Evolutionary conservation across 495 filamentous ascomycete genomes (phyloP), one percentile per base, ranked within the genome.

Genomic region (Podospora pseudocomata): DNA sequence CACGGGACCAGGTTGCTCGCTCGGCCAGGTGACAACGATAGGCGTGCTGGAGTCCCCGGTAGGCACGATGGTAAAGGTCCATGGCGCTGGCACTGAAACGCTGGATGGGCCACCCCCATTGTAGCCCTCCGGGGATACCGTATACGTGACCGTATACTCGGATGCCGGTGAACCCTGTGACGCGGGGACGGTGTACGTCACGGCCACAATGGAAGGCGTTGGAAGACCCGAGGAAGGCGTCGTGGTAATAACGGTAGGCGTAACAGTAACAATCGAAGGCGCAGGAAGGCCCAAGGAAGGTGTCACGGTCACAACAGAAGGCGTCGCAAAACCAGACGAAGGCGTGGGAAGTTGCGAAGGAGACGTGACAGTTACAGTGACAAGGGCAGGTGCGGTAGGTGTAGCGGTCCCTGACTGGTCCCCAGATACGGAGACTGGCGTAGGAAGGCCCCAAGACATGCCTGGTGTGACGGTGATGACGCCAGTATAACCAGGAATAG

Each of bases 381-480:
- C 39, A 13, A 49, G 9, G 39, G 9, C 39, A 32, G 59, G 26
- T 32, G 16, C 23, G 6, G 1, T 62, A n/a, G 6, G 6, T 1
- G 60, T 62, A 27, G 60, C 16, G 16, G 11, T 34, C 2, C 56
- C 26, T 5, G 56, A 27, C 20, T 20, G 19, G 20, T 9, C n/a
- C 6, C 20, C 3, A 27, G 23, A 23, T 23, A 23, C 23, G 23
- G 23, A 15, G 23, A 27, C 56, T 20, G 56, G 56, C 28, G 27
- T 32, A 9, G 61, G 15, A 3, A 27, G 18, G 4, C 16, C 27
- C 30, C 27, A 49, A 13, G 61, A n/a, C 11, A 61, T 32, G 11
- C 32, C 61, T 4, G 61, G 61, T 5, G 61, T 63, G 4, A 63
- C 34, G 2, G 61, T 63, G 18, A 63, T 44, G 18, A 34, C 30